Evolutionary conservation across 1,284 basidiomycete species (phyloP), one percentile per base, ranked within the genome.

Genomic region (Fomitopsis schrenkii): DNA sequence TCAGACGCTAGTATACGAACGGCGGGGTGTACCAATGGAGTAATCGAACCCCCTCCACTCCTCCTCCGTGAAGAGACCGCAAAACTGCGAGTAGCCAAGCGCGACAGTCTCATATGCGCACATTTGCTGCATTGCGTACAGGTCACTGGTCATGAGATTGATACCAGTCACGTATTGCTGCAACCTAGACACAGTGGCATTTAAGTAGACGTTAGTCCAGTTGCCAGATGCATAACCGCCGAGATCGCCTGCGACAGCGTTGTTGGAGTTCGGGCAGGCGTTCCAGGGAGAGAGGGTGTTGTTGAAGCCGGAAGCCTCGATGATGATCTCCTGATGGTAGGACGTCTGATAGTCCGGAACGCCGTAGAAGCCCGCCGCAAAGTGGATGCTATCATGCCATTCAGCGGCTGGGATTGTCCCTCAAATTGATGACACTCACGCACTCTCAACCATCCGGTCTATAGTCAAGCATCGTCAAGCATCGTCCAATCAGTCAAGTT

Each of bases 91-190:
- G 63, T 79, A 88, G 0, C 88, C 89, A 35, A 90, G 79, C 0
- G 87, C 80, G 30, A 88, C 85, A 6, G 87, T 89, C 80, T 87
- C 85, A 64, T 87, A 87, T 1, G 85, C 82, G 67, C 85, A 87
- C 22, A 83, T 68, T 48, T 79, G 68, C 61, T 84, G 83, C 80
- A 83, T 82, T 5, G 71, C 72, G 41, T 74, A 65, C 19, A 85
- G 74, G 67, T 85, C 81, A 5, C 71, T 67, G 14, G 79, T 66
- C 3, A 77, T 80, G 19, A 90, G 70, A 26, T 83, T 76, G 38
- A 84, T 74, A 0, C 86, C 87, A 10, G 76, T 66, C 38, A 88
- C 70, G 60, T 76, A 65, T 48, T 74, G 67, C 60, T 80, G 73
- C 8, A 90, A 67, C 5, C 88, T 76, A 60, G 78, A 72, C 35